These are phyloP conservation scores for Talaromyces wortmannii DNA, from an alignment of 495 filamentous ascomycete species.

Conservation along the genomic window DNA sequence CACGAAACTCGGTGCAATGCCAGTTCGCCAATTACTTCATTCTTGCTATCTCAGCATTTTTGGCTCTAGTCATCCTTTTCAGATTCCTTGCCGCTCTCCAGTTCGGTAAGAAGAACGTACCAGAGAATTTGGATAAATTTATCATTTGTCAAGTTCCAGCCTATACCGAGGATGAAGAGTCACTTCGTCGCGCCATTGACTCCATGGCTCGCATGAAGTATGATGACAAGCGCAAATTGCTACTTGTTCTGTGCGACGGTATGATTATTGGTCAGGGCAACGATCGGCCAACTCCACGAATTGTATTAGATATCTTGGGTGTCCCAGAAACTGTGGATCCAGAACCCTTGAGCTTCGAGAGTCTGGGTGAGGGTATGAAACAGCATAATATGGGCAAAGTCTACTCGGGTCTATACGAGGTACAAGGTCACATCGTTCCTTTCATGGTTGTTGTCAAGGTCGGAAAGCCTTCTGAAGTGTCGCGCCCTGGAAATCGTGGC, in stretches of 20 bases:
- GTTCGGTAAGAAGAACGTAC: slow-evolving; percentile 82
- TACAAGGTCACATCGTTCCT: slow-evolving; percentile 95
- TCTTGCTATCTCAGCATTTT: slow-evolving; percentile 78
- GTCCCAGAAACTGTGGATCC: slow-evolving; percentile 91
- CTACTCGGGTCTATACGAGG: slow-evolving; percentile 96
- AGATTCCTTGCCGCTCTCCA: slow-evolving; percentile 97
- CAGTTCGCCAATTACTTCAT: slow-evolving; percentile 87
- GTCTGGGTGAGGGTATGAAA: slow-evolving; percentile 89
- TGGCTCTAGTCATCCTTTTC: slow-evolving; percentile 78
- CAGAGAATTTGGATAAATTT: slow-evolving; percentile 97
- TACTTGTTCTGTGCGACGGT: slow-evolving; percentile 92
- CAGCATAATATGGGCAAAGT: slow-evolving; percentile 99
- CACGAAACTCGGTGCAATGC: slow-evolving; percentile 79
- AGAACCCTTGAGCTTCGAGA: slow-evolving; percentile 96
- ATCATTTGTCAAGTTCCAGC: slow-evolving; percentile 96
- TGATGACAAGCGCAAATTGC: slow-evolving; percentile 95
- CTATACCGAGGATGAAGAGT: slow-evolving; percentile 98
- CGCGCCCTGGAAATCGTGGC: slow-evolving; percentile 93
- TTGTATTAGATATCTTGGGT: slow-evolving; percentile 94
- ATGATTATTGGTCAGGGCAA: slow-evolving; percentile 99
- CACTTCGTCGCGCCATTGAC: slow-evolving; percentile 91
- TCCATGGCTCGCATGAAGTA: slow-evolving; percentile 94
- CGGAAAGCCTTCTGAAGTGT: slow-evolving; percentile 94
- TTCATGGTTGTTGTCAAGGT: slow-evolving; percentile 97
- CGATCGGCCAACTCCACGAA: slow-evolving; percentile 88